These are phyloP conservation scores for Melaleuca quinquenervia DNA, from an alignment of 345 rosid genomes.

Conservation along the genomic window DNA sequence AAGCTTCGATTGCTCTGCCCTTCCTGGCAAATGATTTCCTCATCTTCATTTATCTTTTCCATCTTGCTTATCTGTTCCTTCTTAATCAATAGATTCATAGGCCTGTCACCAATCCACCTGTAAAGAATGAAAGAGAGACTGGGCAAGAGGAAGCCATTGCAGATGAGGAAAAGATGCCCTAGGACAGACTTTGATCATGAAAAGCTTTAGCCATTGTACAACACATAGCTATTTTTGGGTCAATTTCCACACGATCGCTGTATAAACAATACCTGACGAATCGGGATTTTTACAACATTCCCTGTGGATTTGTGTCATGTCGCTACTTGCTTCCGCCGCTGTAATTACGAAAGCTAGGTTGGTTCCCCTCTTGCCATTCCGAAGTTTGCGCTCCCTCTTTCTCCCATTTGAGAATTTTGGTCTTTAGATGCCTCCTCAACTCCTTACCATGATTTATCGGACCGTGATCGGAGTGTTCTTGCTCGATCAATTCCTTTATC, in stretches of 20 bases:
- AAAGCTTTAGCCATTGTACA: not conserved
- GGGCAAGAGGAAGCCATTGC: conserved; percentile 12
- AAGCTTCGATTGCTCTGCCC: not conserved
- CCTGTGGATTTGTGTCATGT: not conserved
- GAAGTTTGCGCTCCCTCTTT: not conserved
- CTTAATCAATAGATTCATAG: conserved; percentile 35
- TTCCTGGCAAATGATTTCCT: not conserved
- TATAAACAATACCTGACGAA: not conserved
- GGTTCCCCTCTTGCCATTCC: not conserved
- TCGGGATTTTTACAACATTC: not conserved
- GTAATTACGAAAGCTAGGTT: not conserved
- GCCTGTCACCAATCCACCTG: conserved; percentile 27
- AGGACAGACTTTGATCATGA: not conserved
- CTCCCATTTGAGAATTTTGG: not conserved
- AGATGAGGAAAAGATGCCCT: conserved; percentile 12
- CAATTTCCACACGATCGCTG: not conserved
- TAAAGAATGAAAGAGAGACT: conserved; percentile 22
- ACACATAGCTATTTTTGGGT: not conserved
- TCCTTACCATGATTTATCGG: not conserved
- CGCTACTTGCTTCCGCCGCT: not conserved
- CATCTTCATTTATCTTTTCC: not conserved
- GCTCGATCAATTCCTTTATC: not conserved
- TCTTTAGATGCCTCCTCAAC: not conserved
- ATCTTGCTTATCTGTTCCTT: not conserved
- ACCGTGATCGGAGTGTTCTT: not conserved